Base-by-base conservation (phyloP, 1,284 basidiomycete species). In the Pterulicium gracile region DNA sequence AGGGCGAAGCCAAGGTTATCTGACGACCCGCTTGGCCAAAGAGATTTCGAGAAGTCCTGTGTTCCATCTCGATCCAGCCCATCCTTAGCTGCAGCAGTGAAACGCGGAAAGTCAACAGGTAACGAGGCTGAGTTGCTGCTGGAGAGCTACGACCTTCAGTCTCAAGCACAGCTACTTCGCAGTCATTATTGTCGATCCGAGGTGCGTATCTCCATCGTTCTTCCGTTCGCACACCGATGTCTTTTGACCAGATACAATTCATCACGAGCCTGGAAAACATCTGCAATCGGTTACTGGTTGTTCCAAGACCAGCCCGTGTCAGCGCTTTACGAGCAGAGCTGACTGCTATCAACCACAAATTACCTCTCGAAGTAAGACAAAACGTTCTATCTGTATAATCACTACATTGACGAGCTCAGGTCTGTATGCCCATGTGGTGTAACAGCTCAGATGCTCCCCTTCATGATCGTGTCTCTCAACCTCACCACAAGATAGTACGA, bases 371-470 rank as follows among this genome's bases (percentile, higher is more conserved):
- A 72, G 89, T 89, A 65, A 49, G 51, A 47, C 43, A 17, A 10
- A 41, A 40, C 42, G 34, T 21, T n/a, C 44, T 39, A n/a, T 35
- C 48, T 35, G 27, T 43, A 20, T 40, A 35, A 23, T 51, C n/a
- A 52, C 51, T 34, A 50, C 32, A 22, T 22, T 54, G 43, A 44
- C 24, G 17, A 35, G 32, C 43, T 45, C 55, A 93, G 82, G 79
- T 93, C n/a, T 97, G 94, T 64, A 90, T 98, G 80, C 94, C 93
- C 20, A 77, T 96, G 68, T 98, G 94, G 94, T 97, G 93, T 59
- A 67, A 78, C 10, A 87, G 88, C 5, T 81, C 79, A 24, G 83
- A 82, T 61, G 64, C 56, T 45, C 68, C 70, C 32, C 59, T 60
- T 47, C 58, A 63, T 21, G 53, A 66, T 55, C 56, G 63, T 49